phyloP scores from a whole-genome alignment of 2,329 filamentous ascomycete genomes.

The Trichothecium roseum region DNA sequence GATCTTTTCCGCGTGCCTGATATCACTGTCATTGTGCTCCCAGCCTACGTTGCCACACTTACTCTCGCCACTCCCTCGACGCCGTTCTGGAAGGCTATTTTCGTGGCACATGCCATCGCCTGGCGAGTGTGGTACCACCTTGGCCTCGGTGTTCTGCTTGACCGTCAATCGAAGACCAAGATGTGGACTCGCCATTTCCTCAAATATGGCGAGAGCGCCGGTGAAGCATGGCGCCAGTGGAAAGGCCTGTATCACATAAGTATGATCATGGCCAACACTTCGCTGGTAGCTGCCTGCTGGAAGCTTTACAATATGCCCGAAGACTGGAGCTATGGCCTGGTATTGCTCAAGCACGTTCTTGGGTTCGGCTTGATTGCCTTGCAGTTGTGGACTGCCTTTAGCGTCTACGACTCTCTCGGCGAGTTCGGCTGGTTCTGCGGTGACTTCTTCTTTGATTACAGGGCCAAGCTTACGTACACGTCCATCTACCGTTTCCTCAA shows the following conservation, averaged over 20 bases:
- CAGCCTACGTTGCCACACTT: constrained; percentile 64
- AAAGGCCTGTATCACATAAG: constrained; percentile 92
- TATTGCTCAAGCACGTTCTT: constrained; percentile 76
- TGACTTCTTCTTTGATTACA: constrained; percentile 93
- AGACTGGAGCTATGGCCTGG: constrained; percentile 81
- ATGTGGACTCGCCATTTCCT: constrained; percentile 96
- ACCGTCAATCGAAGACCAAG: constrained; percentile 80
- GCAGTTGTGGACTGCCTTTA: constrained; percentile 85
- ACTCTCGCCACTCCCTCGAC: constrained; percentile 71
- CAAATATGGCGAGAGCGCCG: constrained; percentile 84
- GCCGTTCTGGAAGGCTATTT: constrained; percentile 62
- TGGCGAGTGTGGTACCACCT: constrained; percentile 91
- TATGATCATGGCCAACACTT: constrained; percentile 80
- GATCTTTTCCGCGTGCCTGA: constrained; percentile 86
- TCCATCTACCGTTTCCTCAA: constrained; percentile 98
- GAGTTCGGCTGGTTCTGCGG: constrained; percentile 99
- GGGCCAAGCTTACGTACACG: constrained; percentile 82
- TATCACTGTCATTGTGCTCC: constrained; percentile 65
- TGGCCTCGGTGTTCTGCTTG: constrained; percentile 76
- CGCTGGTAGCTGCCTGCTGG: constrained; percentile 85
- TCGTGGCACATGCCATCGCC: constrained; percentile 66
- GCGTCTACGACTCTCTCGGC: constrained; percentile 89
- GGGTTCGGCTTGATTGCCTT: constrained; percentile 72
- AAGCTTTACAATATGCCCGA: constrained; percentile 88
- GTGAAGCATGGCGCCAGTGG: constrained; percentile 96